Percentiles rank a stretch among this genome's conserved stretches.
Evolutionary conservation across 2,329 filamentous ascomycete genomes (phyloP).

Genomic region (Aspergillus phoenicis): DNA sequence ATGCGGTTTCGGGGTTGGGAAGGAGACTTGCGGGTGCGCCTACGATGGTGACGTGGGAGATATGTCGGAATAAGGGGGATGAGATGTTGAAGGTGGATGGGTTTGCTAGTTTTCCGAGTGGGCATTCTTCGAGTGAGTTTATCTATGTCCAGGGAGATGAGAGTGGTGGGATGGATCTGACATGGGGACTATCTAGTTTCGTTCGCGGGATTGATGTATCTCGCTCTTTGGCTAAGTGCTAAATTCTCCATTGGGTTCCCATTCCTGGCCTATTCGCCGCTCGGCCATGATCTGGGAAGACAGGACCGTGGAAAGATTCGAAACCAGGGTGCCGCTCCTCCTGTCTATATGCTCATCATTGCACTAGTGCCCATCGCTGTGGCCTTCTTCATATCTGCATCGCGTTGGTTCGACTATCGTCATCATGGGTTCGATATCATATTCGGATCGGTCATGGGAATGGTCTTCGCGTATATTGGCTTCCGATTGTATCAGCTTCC

Average conservation of each 20-base stretch:
- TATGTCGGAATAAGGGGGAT: constrained; percentile 69
- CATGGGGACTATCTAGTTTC: constrained; percentile 52
- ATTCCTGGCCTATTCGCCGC: constrained; percentile 37
- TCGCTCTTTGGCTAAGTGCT: constrained; percentile 80
- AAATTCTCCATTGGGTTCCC: constrained; percentile 53
- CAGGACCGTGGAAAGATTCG: constrained; percentile 55
- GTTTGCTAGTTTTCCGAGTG: constrained; percentile 81
- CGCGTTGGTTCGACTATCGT: constrained; percentile 83
- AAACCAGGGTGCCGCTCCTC: constrained; percentile 77
- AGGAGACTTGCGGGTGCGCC: constrained; percentile 57
- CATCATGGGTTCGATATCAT: constrained; percentile 94
- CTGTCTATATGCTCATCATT: constrained; percentile 73
- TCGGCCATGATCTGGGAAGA: constrained; percentile 26
- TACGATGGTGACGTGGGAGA: constrained; percentile 71
- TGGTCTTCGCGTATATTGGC: constrained; percentile 68
- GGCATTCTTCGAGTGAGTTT: constrained; percentile 67
- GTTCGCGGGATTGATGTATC: constrained; percentile 79
- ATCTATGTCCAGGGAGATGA: background rate
- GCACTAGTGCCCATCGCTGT: constrained; percentile 71
- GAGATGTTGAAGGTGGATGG: constrained; percentile 66
- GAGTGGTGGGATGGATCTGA: background rate
- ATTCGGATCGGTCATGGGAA: constrained; percentile 78
- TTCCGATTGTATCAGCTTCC: constrained; percentile 88
- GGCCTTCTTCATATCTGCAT: constrained; percentile 80
- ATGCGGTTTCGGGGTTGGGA: constrained; percentile 65